phyloP scores from a whole-genome alignment of 2,329 filamentous ascomycete genomes.

The Ilyonectria destructans region DNA sequence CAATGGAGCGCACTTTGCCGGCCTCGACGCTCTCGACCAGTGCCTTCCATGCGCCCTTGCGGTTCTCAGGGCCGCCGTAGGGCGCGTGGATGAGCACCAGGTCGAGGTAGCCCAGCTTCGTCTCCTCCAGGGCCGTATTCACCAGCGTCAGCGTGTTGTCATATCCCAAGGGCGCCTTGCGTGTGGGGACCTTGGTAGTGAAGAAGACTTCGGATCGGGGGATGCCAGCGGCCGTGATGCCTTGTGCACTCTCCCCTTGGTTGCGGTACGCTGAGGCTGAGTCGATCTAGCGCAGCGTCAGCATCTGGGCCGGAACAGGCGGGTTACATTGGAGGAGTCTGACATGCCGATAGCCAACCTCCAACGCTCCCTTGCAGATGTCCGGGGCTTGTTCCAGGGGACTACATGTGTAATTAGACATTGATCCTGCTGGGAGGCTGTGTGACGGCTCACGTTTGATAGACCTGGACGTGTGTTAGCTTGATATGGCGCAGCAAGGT shows the following conservation, averaged over 20 bases:
- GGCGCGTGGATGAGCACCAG: conserved; percentile 76
- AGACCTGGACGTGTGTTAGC: conserved; percentile 58
- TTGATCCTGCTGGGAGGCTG: not conserved
- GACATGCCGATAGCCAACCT: conserved; percentile 70
- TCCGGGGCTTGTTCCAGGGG: conserved; percentile 52
- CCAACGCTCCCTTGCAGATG: conserved; percentile 63
- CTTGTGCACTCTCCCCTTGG: conserved; percentile 64
- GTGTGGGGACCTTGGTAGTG: conserved; percentile 70
- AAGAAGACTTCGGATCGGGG: conserved; percentile 68
- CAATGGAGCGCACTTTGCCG: conserved; percentile 74
- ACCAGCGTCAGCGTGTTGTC: conserved; percentile 76
- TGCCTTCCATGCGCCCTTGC: conserved; percentile 75
- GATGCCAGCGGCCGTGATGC: conserved; percentile 60
- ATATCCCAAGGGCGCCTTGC: conserved; percentile 66
- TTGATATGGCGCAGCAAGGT: not conserved
- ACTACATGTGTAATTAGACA: conserved; percentile 41
- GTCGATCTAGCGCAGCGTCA: conserved; percentile 61
- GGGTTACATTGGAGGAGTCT: conserved; percentile 28
- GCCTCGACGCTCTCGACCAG: conserved; percentile 76
- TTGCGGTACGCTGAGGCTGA: conserved; percentile 69
- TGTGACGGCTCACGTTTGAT: conserved; percentile 63
- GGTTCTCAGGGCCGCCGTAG: conserved; percentile 69
- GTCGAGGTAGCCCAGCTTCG: conserved; percentile 78
- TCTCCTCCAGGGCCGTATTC: conserved; percentile 73
- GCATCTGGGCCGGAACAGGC: not conserved